Conservation (phyloP, 2,329 filamentous ascomycete genomes). For the Trichoderma koningii region DNA sequence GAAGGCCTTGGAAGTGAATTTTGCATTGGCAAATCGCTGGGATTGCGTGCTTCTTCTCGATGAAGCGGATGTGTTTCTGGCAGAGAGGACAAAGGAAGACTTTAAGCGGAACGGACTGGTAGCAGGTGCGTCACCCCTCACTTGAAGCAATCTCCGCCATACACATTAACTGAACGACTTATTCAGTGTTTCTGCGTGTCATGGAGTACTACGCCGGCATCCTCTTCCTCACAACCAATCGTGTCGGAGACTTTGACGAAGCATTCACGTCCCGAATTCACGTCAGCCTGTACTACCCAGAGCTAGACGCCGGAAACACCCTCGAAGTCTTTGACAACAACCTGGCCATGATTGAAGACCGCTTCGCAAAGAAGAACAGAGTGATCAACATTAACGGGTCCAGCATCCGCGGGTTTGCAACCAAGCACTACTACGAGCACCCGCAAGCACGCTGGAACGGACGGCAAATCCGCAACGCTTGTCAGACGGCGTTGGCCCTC, state of each 20-base stretch:
- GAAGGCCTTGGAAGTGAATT: conserved; percentile 41
- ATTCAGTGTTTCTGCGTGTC: conserved; percentile 40
- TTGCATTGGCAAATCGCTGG: conserved; percentile 35
- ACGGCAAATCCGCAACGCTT: conserved; percentile 30
- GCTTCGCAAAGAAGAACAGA: conserved; percentile 3
- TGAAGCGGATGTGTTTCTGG: conserved; percentile 36
- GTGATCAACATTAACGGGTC: background rate
- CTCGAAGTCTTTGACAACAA: conserved; percentile 27
- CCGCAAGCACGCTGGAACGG: conserved; percentile 26
- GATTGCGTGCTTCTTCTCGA: conserved; percentile 36
- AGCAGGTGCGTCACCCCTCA: conserved; percentile 29
- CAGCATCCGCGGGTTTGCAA: background rate
- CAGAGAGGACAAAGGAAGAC: conserved; percentile 30
- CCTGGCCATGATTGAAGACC: conserved; percentile 31
- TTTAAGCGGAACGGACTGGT: conserved; percentile 40
- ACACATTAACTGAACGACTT: too few relatives aligned
- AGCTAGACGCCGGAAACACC: background rate
- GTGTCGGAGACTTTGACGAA: conserved; percentile 41
- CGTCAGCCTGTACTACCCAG: conserved; percentile 38
- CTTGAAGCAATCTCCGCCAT: background rate
- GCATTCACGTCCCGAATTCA: conserved; percentile 43
- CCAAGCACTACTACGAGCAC: background rate
- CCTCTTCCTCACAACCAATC: conserved; percentile 42
- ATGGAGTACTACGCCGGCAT: conserved; percentile 43
- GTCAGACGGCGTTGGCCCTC: conserved; percentile 32